Evolutionary conservation across 225 moss, liverwort and hornwort species (phyloP), one percentile per base, ranked within the genome.

Genomic region (Physcomitrellopsis africana): DNA sequence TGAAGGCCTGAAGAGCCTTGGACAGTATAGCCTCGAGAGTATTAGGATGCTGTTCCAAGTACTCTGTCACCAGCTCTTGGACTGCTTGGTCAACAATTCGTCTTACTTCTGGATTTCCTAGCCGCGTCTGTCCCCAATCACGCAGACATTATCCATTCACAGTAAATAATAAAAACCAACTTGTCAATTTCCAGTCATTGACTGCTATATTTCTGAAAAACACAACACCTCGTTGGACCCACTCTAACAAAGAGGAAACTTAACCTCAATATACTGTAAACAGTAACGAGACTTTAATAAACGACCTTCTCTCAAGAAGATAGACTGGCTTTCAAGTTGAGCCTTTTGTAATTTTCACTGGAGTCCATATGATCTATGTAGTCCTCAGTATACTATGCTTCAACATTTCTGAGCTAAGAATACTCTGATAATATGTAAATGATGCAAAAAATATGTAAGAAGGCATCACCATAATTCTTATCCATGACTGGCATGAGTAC

Each of bases 81-180:
- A 99, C 94, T 71, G 94, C 90, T 86, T 99, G 97, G 76, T 99
- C 97, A 82, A 93, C 97, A 65, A 99, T 82, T 73, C 89, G 88
- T 59, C 97, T 90, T 54, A 99, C 97, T 83, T 99, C 97, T 60
- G 82, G 92, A 76, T 99, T 99, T 65, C 97, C 97, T 65, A 99
- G 81, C 68, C 97, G 83, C 27, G 97, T 99, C 93, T 93, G 80
- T 57, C 43, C 79, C 84, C 81, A 78, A 23, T 73, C 73, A 74
- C 16, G 43, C 63, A 58, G 19, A 72, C 23, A 54, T 76, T 68
- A 52, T 63, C 51, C 63, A 66, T 58, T 56, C 26, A 13, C 9
- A 48, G 17, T 48, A 67, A 49, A 56, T 29, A 43, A 37, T 7
- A 17, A 19, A 18, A 17, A 3, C 8, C 54, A 58, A 10, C n/a